Percentiles rank a stretch among this genome's conserved stretches.
Evolutionary conservation across 2,329 filamentous ascomycete species (phyloP).

Genomic region (Hysterium pulicare): DNA sequence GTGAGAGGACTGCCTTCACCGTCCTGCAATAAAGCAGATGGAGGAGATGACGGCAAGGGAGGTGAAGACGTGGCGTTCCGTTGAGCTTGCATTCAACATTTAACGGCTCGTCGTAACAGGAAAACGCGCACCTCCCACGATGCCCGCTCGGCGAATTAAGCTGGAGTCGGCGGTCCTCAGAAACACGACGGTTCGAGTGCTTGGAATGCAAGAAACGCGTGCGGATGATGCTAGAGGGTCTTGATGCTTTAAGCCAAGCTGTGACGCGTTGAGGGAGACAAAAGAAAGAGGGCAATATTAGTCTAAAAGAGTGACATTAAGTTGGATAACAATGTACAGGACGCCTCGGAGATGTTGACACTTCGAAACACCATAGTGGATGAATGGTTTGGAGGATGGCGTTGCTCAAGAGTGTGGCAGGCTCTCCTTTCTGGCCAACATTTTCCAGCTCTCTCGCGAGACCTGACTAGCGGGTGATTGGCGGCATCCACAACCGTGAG

Average conservation of each 20-base stretch:
- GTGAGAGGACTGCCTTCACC: conserved; percentile 21
- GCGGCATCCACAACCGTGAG: too few relatives aligned
- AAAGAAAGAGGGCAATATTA: conserved; percentile 29
- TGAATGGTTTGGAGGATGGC: conserved; percentile 15
- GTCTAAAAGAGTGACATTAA: conserved; percentile 40
- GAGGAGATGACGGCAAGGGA: conserved; percentile 34
- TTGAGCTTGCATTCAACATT: conserved; percentile 41
- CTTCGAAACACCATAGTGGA: conserved; percentile 30
- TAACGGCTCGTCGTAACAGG: conserved; percentile 14
- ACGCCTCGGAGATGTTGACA: conserved; percentile 17
- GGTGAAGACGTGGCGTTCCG: conserved; percentile 30
- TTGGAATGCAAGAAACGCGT: conserved; percentile 18
- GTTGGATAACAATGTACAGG: conserved; percentile 23
- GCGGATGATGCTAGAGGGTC: conserved; percentile 12
- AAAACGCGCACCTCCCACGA: conserved; percentile 22
- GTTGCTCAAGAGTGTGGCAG: background rate
- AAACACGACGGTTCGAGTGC: conserved; percentile 9
- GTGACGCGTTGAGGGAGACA: conserved; percentile 29
- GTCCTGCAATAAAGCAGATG: conserved; percentile 23
- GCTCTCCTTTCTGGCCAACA: too few relatives aligned
- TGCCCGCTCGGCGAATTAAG: conserved; percentile 17
- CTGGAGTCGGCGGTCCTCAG: conserved; percentile 8
- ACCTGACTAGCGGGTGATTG: too few relatives aligned
- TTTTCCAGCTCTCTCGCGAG: too few relatives aligned
- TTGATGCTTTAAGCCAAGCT: conserved; percentile 16